Conservation (phyloP, 2,329 filamentous ascomycete species). For the Trichoderma semiorbis region DNA sequence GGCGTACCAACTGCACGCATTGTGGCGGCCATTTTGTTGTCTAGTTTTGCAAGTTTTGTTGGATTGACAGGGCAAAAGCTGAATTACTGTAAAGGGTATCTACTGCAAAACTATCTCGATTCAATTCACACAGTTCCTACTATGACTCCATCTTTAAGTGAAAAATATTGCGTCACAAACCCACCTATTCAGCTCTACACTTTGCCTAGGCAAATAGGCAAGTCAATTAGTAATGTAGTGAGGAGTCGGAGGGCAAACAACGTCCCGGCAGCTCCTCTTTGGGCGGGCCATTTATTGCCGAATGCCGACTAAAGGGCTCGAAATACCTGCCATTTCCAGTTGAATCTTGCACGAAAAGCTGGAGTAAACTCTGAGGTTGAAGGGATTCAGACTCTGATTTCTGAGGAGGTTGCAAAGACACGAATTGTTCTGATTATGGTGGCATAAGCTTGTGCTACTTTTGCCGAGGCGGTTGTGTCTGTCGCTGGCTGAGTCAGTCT, state of each 20-base stretch:
- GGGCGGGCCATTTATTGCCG: neutral
- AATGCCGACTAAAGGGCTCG: neutral
- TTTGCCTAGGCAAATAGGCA: neutral
- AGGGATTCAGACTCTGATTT: neutral
- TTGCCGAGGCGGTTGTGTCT: neutral
- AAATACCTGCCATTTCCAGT: neutral
- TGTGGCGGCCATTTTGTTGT: constrained; percentile 29
- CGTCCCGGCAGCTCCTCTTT: neutral
- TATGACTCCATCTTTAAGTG: neutral
- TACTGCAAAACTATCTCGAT: neutral
- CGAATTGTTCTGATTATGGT: neutral
- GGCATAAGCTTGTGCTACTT: neutral
- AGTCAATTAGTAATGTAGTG: constrained; percentile 3
- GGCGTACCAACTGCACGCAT: constrained; percentile 45
- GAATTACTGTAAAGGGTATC: too few species aligned
- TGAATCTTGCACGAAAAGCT: neutral
- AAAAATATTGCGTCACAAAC: constrained; percentile 5
- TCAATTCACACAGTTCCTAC: neutral
- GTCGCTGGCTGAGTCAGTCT: neutral
- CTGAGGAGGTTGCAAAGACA: neutral
- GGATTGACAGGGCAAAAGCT: neutral
- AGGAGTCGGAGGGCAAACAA: neutral
- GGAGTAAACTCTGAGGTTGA: neutral
- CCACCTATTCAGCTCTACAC: neutral
- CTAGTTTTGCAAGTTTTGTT: neutral